phyloP scores from a whole-genome alignment of 2,329 filamentous ascomycete genomes.

The Myotisia sp. region DNA sequence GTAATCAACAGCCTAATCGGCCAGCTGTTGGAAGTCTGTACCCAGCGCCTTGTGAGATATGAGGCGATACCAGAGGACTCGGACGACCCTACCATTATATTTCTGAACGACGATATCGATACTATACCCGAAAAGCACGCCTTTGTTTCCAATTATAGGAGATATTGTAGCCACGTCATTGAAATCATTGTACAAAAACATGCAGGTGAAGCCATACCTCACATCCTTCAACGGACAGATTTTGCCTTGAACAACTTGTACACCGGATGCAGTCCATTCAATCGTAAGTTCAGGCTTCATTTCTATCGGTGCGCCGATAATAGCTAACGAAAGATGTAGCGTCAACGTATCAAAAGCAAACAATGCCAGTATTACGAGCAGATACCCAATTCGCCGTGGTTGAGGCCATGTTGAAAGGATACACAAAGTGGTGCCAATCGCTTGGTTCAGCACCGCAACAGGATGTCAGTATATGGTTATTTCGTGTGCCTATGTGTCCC shows the following conservation, averaged over 20 bases:
- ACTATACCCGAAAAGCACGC: constrained; percentile 86
- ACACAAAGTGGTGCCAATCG: constrained; percentile 58
- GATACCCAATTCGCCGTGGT: constrained; percentile 85
- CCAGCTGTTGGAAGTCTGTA: constrained; percentile 67
- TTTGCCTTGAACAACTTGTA: constrained; percentile 62
- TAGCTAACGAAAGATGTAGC: constrained; percentile 15
- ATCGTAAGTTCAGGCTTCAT: constrained; percentile 35
- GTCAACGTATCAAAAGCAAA: constrained; percentile 27
- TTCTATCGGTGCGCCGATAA: not conserved
- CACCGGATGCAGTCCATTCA: constrained; percentile 51
- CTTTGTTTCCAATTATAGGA: constrained; percentile 86
- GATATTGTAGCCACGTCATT: constrained; percentile 77
- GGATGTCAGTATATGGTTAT: constrained; percentile 23
- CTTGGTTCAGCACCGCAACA: constrained; percentile 40
- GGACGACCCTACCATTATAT: constrained; percentile 62
- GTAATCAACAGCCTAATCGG: constrained; percentile 53
- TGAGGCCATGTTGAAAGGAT: constrained; percentile 77
- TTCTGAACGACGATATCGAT: constrained; percentile 86
- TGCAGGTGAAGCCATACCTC: constrained; percentile 68
- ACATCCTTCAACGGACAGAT: constrained; percentile 72
- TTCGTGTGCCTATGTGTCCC: not conserved
- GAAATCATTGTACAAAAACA: constrained; percentile 72
- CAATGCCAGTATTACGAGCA: constrained; percentile 46
- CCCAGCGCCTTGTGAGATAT: constrained; percentile 69
- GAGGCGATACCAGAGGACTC: constrained; percentile 73